Evolutionary conservation across 148 eudicot genomes (phyloP).

Genomic region (Agrostemma githago): DNA sequence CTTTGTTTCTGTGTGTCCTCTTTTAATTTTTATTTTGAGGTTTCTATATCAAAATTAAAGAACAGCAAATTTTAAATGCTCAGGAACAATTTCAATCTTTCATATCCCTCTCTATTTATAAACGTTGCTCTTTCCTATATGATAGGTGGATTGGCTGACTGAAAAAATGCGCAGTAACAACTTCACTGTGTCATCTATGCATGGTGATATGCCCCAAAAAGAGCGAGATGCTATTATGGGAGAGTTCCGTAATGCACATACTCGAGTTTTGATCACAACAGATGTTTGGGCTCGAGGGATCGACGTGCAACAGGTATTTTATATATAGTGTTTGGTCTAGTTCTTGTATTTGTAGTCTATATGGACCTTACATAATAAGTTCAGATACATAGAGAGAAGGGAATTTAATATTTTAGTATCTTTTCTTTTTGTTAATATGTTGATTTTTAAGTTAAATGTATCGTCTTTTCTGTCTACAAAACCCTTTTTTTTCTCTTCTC

Average conservation of each 20-base stretch:
- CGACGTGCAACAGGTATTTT: slow-evolving; percentile 90
- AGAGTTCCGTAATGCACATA: slow-evolving; percentile 71
- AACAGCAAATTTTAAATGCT: not conserved
- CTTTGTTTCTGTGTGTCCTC: not conserved
- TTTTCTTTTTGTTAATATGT: not conserved
- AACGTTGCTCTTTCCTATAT: not conserved
- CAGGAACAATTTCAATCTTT: not conserved
- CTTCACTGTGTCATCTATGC: slow-evolving; percentile 95
- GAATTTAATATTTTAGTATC: not conserved
- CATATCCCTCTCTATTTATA: not conserved
- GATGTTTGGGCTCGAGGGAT: slow-evolving; percentile 99
- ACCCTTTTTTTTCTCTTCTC: not conserved
- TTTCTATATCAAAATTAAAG: not conserved
- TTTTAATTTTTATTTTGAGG: not conserved
- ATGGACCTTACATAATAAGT: not conserved
- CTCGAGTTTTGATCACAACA: slow-evolving; percentile 92
- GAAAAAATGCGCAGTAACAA: slow-evolving; percentile 91
- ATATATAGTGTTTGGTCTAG: not conserved
- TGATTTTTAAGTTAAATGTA: not conserved
- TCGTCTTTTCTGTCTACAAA: not conserved
- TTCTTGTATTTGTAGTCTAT: not conserved
- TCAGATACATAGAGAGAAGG: not conserved
- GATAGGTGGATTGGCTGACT: slow-evolving; percentile 92
- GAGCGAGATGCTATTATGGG: slow-evolving; percentile 95
- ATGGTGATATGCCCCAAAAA: slow-evolving; percentile 99